Conservation (phyloP, 2,329 filamentous ascomycete genomes). For the Botrytis pseudocinerea region DNA sequence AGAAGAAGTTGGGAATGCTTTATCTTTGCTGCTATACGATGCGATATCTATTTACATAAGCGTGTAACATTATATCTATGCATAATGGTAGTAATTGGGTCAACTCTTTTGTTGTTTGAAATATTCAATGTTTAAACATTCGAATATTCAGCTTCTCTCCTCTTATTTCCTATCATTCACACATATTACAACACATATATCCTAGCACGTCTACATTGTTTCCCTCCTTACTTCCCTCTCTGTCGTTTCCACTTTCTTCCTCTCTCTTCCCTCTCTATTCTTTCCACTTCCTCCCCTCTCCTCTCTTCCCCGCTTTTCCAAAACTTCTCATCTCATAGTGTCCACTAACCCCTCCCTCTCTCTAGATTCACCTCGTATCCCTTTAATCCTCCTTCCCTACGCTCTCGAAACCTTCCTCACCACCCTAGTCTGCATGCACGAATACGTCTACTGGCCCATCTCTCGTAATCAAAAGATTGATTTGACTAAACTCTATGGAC, state of each 20-base stretch:
- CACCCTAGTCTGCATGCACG: slow-evolving; percentile 62
- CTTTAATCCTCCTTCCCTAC: slow-evolving; percentile 61
- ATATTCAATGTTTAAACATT: neutral
- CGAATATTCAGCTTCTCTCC: neutral
- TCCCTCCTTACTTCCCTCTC: too few species aligned
- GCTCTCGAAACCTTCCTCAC: slow-evolving; percentile 60
- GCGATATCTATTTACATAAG: neutral
- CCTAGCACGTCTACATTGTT: too few species aligned
- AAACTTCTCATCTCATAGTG: neutral
- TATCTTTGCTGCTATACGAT: neutral
- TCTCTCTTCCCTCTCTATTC: too few species aligned
- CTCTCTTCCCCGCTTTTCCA: neutral
- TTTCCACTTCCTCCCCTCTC: too few species aligned
- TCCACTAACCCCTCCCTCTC: slow-evolving; percentile 16
- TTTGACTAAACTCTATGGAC: slow-evolving; percentile 55
- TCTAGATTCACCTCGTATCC: slow-evolving; percentile 56
- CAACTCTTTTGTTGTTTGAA: neutral
- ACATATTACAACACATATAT: neutral
- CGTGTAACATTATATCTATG: neutral
- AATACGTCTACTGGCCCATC: slow-evolving; percentile 58
- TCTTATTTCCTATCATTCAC: neutral
- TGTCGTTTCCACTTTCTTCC: neutral
- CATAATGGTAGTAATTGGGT: neutral
- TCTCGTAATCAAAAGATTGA: slow-evolving; percentile 48
- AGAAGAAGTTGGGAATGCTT: neutral